Evolutionary conservation across 768 basidiomycete species (phyloP), one percentile per base, ranked within the genome.

Genomic region (Dictyophora rubrovolvata): DNA sequence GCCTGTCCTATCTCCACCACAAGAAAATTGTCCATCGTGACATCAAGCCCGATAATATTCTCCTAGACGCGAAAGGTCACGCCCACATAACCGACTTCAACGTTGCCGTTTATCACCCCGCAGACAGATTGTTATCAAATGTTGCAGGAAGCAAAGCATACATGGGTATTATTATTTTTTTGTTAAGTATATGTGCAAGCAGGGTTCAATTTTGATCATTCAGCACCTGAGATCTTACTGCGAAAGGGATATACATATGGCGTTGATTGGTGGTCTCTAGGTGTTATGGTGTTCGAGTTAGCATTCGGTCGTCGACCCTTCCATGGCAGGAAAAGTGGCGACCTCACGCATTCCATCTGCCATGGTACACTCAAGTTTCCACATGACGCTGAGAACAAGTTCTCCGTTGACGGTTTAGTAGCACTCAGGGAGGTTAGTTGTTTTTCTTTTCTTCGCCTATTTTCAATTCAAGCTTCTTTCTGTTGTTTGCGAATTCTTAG

Each of bases 181-280:
- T 11, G 9, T 16, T 50, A 34, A 54, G 34, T 17, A 18, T 36
- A 18, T 18, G 23, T 28, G 16, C 20, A 34, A 21, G 35, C 47
- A 35, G 4, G 17, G 17, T 46, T 9, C 22, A 21, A 10, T 18
- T 34, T 23, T 42, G 23, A 10, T 20, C n/a, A 16, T 34, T 12
- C 28, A 59, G 57, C 57, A 35, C 57, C 57, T n/a, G 57, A 59
- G 69, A 95, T 98, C 49, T 75, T 99, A 37, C 76, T 83, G 49
- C 95, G 89, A 67, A 86, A 84, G 67, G 96, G 96, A 16, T 99
- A 99, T 71, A 87, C 88, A 3, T 93, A 90, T 80, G 85, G 84
- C 53, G 81, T 91, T 53, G 94, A 97, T 69, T 96, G 91, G 88
- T 97, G 94, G 94, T 93, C 90, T 67, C 77, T 97, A 18, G 94